A percentile compares a stretch with the other conserved stretches of the same genome.
Conservation (phyloP, 2,329 filamentous ascomycete species). For the Berkeleyomyces rouxiae region DNA sequence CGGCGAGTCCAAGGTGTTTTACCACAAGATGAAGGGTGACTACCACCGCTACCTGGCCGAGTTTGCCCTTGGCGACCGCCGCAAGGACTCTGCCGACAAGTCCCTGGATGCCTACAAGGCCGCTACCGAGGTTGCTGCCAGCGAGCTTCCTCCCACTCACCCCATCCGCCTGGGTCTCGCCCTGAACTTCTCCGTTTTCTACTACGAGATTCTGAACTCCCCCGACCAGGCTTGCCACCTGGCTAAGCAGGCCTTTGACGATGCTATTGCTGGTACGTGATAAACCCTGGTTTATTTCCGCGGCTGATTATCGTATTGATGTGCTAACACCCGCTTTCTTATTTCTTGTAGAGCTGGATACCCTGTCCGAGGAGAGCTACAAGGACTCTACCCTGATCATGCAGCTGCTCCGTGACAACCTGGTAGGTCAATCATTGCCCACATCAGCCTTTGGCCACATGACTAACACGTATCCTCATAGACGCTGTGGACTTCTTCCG, state of each 20-base stretch:
- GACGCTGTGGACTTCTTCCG: constrained; percentile 98
- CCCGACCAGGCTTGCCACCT: constrained; percentile 97
- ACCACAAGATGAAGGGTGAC: constrained; percentile 99
- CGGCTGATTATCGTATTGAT: neutral
- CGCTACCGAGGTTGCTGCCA: constrained; percentile 96
- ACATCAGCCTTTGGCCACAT: neutral
- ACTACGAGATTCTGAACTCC: constrained; percentile 99
- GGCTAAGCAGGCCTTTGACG: constrained; percentile 97
- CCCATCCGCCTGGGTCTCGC: constrained; percentile 95
- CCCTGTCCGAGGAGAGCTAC: constrained; percentile 96
- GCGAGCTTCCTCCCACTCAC: constrained; percentile 91
- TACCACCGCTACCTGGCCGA: constrained; percentile 98
- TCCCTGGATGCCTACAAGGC: constrained; percentile 94
- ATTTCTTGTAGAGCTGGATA: constrained; percentile 60
- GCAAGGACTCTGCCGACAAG: constrained; percentile 85
- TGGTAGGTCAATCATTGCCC: constrained; percentile 39
- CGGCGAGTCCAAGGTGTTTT: constrained; percentile 98
- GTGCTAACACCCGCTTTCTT: constrained; percentile 16
- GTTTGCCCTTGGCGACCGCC: constrained; percentile 86
- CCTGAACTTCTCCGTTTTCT: constrained; percentile 98
- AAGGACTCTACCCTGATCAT: constrained; percentile 98
- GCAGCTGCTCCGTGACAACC: constrained; percentile 94
- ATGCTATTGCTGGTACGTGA: constrained; percentile 64
- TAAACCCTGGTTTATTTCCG: neutral
- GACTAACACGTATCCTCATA: constrained; percentile 26